Evolutionary conservation across 1,139 yeast genomes (phyloP), one percentile per base, ranked within the genome.

Genomic region (Saccharomyces hybrid): DNA sequence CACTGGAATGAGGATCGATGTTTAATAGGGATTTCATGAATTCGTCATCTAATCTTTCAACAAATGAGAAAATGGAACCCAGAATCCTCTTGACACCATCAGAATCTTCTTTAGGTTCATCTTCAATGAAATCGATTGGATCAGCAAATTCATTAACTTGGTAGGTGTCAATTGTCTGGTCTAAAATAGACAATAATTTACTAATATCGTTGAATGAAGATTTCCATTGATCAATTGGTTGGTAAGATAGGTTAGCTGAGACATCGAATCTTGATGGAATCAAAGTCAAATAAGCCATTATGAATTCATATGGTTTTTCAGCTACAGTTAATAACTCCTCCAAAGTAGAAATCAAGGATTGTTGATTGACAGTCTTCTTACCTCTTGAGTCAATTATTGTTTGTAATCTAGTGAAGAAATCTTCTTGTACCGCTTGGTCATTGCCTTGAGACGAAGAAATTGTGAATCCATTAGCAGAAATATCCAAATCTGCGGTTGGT

Each of bases 21-120:
- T 83, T 82, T 71, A 91, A 91, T 64, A 93, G 79, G 51, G 96
- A 89, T 64, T 86, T 83, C 59, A 88, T 87, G 65, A 91, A 85
- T 75, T 95, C 99, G 67, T 93, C 98, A 70, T 91, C 97, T 62
- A 95, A 80, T 72, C 98, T 84, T 75, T 93, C 99, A 59, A 91
- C 87, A 59, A 87, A 81, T 14, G 97, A 84, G 51, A 88, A 82
- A 54, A 93, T 76, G 44, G 96, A 88, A 49, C 99, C 99, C 60
- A 85, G 79, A 56, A 95, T 80, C 62, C 81, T 83, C 68, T 81
- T 82, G 58, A 86, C 76, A 56, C 96, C 97, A n/a, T 68, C 64
- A 26, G 74, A 65, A 62, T 85, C 81, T 29, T 85, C 78, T 59
- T 78, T 78, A 55, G 97, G 95, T 67, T 84, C 88, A 57, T 77